Percentiles rank a stretch among this genome's conserved stretches.
Conservation (phyloP, 768 basidiomycete species). For the Suillus clintonianus region DNA sequence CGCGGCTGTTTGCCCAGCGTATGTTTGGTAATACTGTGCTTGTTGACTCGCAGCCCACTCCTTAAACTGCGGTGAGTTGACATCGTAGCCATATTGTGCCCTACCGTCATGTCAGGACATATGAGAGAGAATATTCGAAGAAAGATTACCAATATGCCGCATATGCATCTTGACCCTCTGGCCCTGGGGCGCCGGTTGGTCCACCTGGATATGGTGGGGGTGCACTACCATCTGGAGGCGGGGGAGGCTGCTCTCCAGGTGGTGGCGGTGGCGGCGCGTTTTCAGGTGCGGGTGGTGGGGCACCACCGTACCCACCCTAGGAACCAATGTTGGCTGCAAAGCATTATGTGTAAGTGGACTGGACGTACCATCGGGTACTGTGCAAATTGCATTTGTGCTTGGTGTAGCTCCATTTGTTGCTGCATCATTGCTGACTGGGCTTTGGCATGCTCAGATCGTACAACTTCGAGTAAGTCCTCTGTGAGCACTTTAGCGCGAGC, state of each 20-base stretch:
- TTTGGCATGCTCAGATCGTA: slow-evolving; percentile 85
- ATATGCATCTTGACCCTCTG: slow-evolving; percentile 45
- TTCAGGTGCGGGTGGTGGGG: slow-evolving; percentile 39
- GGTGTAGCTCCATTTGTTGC: slow-evolving; percentile 86
- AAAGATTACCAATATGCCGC: slow-evolving; percentile 57
- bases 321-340: background rate
- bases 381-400: slow-evolving; percentile 80
- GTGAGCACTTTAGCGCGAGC: slow-evolving; percentile 85
- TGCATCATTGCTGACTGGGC: slow-evolving; percentile 63
- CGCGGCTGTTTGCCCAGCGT: slow-evolving; percentile 48
- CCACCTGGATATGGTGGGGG: slow-evolving; percentile 48
- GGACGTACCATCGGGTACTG: slow-evolving; percentile 60
- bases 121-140: slow-evolving; percentile 6
- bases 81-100: slow-evolving; percentile 86
- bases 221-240: slow-evolving; percentile 47
- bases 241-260: slow-evolving; percentile 53
- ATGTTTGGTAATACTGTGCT: slow-evolving; percentile 77
- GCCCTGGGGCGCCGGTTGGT: slow-evolving; percentile 28
- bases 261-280: slow-evolving; percentile 49
- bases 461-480: slow-evolving; percentile 88
- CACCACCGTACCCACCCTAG: slow-evolving; percentile 36
- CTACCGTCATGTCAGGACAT: slow-evolving; percentile 34
- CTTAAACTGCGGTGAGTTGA: slow-evolving; percentile 80
- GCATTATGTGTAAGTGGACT: slow-evolving; percentile 5
- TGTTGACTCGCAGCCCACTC: slow-evolving; percentile 69